Base-by-base conservation (phyloP, 306 rosid genomes). In the Comarum palustre region DNA sequence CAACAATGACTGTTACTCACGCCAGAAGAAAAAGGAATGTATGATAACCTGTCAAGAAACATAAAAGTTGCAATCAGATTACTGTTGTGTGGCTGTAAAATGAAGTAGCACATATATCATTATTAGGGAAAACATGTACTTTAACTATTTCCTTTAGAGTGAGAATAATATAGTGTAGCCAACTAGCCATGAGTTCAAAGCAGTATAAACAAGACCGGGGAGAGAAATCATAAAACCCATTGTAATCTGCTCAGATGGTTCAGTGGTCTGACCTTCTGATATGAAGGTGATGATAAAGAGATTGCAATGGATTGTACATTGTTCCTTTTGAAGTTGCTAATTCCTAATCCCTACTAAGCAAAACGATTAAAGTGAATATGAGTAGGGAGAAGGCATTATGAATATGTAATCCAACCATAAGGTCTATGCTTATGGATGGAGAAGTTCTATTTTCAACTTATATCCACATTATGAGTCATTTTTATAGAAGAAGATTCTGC, bases 181-280 rank as follows among this genome's bases (percentile, higher is more conserved):
- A 39, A 34, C 19, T 58, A 24, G 31, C 19, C 27, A 12, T 27
- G 8, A 58, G 63, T 29, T 59, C 1, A 59, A 29, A 25, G 38
- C 20, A 59, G 65, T 29, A 27, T 4, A 29, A 29, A 59, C 65
- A 1, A 59, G 20, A 27, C 11, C 6, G 65, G 39, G 20, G 10
- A 59, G 15, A 54, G 61, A 54, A 14, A 4, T 5, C 3, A 2
- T 59, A 27, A 59, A 39, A 29, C 65, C 20, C 9, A 2, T 5
- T 13, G n/a, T 27, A 27, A 27, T 59, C 65, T 58, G 8, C 15
- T 13, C 3, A 1, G 27, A 25, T 12, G 36, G 36, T 25, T 19
- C 60, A 66, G 12, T 75, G 61, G 24, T 57, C 68, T 27, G 20
- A 27, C 46, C 24, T 58, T 61, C 47, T 47, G 39, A 76, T 61